phyloP scores from a whole-genome alignment of 371 early-diverging fungal species.

The Mortierella sp. region DNA sequence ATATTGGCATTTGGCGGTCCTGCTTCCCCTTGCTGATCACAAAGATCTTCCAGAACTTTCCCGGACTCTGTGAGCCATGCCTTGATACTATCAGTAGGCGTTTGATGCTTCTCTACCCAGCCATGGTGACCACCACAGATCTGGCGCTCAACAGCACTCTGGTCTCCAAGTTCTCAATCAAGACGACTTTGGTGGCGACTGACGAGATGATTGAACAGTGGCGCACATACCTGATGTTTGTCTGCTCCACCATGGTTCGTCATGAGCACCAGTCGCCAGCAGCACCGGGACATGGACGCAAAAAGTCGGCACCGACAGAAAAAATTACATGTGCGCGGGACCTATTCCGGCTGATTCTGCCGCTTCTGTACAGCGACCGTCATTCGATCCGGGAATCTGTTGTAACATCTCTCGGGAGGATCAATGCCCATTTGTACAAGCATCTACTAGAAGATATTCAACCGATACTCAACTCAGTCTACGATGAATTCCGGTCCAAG shows the following conservation, averaged over 20 bases:
- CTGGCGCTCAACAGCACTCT: conserved; percentile 42
- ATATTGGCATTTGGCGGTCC: conserved; percentile 65
- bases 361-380: conserved; percentile 79
- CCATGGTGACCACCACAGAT: conserved; percentile 68
- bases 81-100: conserved; percentile 70
- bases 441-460: conserved; percentile 76
- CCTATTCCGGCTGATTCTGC: conserved; percentile 69
- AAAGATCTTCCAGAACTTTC: conserved; percentile 71
- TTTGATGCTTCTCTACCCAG: conserved; percentile 71
- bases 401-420: conserved; percentile 76
- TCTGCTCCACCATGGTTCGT: conserved; percentile 69
- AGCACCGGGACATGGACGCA: conserved; percentile 60
- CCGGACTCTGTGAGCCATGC: conserved; percentile 68
- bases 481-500: conserved; percentile 73
- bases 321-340: conserved; percentile 70
- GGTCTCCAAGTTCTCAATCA: conserved; percentile 54
- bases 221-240: conserved; percentile 78
- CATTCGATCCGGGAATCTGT: conserved; percentile 77
- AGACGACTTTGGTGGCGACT: conserved; percentile 58
- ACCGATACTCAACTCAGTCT: conserved; percentile 66
- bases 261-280: conserved; percentile 51
- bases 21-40: conserved; percentile 78
- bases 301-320: conserved; percentile 61
- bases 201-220: conserved; percentile 82
- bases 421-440: conserved; percentile 76